A percentile compares a stretch with the other conserved stretches of the same genome.
phyloP scores from a whole-genome alignment of 306 rosid genomes.

The Cucurbita maxima region DNA sequence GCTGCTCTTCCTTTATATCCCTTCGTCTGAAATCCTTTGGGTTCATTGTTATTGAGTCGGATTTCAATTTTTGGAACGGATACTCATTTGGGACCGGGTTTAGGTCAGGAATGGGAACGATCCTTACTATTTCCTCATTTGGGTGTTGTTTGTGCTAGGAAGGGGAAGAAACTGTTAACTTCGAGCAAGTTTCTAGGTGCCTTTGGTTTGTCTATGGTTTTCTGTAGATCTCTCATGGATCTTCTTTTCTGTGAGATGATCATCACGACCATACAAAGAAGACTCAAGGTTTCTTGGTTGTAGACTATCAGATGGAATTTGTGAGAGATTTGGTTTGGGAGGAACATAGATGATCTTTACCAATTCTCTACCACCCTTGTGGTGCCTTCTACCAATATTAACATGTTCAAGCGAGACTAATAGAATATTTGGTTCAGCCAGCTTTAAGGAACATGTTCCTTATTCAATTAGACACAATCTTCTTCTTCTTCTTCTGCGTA shows the following conservation, averaged over 20 bases:
- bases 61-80: too few species aligned
- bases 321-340: background rate
- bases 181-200: background rate
- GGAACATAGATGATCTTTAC: background rate
- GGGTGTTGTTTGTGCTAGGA: background rate
- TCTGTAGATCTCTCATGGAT: background rate
- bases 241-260: background rate
- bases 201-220: background rate
- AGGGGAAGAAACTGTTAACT: background rate
- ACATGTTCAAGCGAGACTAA: background rate
- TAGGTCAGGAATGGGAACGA: background rate
- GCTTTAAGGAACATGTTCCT: background rate
- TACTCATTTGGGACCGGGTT: background rate
- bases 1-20: background rate
- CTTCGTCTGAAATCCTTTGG: background rate
- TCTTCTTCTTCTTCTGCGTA: background rate
- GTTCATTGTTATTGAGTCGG: too few species aligned
- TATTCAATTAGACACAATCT: background rate
- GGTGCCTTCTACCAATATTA: background rate
- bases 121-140: background rate
- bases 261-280: background rate
- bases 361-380: background rate
- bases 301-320: background rate
- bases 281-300: background rate
- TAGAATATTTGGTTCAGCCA: background rate